phyloP scores from a whole-genome alignment of 2,329 filamentous ascomycete species.

The Hortaea sp. region DNA sequence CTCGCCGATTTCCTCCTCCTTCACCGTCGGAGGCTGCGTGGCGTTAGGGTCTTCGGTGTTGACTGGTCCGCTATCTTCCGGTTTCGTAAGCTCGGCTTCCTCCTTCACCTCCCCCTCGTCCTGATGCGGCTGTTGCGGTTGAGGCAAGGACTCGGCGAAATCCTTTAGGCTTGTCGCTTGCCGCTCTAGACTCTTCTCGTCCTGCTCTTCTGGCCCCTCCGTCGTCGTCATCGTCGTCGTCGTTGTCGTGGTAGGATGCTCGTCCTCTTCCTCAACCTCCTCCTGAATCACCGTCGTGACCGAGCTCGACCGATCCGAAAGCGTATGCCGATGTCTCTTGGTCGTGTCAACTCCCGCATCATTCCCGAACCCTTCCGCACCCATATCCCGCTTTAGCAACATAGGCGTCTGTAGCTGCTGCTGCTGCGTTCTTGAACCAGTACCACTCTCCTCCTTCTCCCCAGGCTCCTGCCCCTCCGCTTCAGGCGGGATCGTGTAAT shows the following conservation, averaged over 20 bases:
- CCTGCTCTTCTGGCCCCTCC: neutral
- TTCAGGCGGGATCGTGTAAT: conserved; percentile 89
- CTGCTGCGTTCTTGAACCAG: conserved; percentile 1
- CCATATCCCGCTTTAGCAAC: conserved; percentile 27
- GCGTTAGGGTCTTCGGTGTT: too few relatives aligned
- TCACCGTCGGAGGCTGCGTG: neutral
- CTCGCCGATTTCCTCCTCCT: conserved; percentile 3
- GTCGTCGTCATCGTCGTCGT: too few relatives aligned
- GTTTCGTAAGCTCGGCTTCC: neutral
- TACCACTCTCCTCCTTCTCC: conserved; percentile 5
- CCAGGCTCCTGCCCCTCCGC: conserved; percentile 67
- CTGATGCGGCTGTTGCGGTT: conserved; percentile 6
- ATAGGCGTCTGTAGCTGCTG: conserved; percentile 13
- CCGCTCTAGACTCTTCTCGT: conserved; percentile 14
- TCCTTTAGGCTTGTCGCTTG: conserved; percentile 14
- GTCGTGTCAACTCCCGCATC: conserved; percentile 58
- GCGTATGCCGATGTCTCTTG: conserved; percentile 72
- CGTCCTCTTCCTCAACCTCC: conserved; percentile 53
- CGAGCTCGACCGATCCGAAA: conserved; percentile 61
- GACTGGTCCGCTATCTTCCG: neutral
- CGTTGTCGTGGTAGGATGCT: conserved; percentile 1
- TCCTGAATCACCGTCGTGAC: conserved; percentile 77
- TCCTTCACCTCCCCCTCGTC: conserved; percentile 7
- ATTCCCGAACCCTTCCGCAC: conserved; percentile 26
- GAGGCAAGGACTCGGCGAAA: conserved; percentile 6